phyloP scores from a whole-genome alignment of 345 rosid species.

The Populus tremula region DNA sequence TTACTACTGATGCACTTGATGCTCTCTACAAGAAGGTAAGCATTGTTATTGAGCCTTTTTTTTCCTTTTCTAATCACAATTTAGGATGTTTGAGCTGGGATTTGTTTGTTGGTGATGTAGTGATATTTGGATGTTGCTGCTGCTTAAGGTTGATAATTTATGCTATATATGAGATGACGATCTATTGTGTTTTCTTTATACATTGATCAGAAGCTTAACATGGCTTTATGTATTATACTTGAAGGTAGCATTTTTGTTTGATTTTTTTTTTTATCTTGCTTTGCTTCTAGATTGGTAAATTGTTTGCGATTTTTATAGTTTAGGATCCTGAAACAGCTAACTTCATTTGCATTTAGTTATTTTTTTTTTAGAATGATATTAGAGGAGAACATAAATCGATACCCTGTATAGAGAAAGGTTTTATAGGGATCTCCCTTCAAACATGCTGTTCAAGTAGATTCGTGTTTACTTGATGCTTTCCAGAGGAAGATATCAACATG shows the following conservation, averaged over 20 bases:
- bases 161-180: neutral
- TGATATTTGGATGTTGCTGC: neutral
- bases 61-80: neutral
- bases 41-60: neutral
- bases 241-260: neutral
- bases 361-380: neutral
- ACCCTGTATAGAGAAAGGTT: neutral
- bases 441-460: neutral
- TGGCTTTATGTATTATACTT: neutral
- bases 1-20: constrained; percentile 80
- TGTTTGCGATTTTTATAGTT: neutral
- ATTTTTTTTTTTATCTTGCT: neutral
- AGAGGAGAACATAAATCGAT: neutral
- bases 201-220: constrained; percentile 1
- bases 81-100: neutral
- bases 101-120: neutral
- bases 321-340: neutral
- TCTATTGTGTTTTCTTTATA: neutral
- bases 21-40: constrained; percentile 82
- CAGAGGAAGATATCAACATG: neutral
- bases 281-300: neutral
- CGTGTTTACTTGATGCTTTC: neutral
- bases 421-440: neutral
- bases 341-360: neutral
- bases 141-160: neutral